Conservation (phyloP, 805 yeast genomes). For the Teunomyces barrocoloradensis region DNA sequence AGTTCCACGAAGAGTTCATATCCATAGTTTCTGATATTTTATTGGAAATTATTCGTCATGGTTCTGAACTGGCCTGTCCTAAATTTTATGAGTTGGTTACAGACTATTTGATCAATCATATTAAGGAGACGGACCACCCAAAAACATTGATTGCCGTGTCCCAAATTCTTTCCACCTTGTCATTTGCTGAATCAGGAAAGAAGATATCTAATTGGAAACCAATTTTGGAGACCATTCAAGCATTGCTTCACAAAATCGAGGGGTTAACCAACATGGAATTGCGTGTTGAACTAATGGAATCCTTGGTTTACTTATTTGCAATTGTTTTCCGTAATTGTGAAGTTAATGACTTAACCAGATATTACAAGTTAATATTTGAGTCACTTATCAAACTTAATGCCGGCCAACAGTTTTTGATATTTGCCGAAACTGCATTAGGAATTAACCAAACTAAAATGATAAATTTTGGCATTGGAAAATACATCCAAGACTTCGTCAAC, state of each 20-base stretch:
- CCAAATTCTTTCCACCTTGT: slow-evolving; percentile 46
- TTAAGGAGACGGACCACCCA: slow-evolving; percentile 6
- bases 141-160: slow-evolving; percentile 17
- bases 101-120: slow-evolving; percentile 15
- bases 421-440: slow-evolving; percentile 46
- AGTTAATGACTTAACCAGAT: slow-evolving; percentile 44
- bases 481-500: slow-evolving; percentile 49
- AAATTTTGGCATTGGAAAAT: slow-evolving; percentile 41
- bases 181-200: slow-evolving; percentile 70
- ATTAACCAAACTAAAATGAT: slow-evolving; percentile 44
- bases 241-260: slow-evolving; percentile 19
- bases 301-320: slow-evolving; percentile 45
- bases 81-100: slow-evolving; percentile 40
- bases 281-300: slow-evolving; percentile 17
- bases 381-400: slow-evolving; percentile 30
- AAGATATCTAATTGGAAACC: slow-evolving; percentile 55
- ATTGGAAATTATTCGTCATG: slow-evolving; percentile 52
- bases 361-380: slow-evolving; percentile 44
- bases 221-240: slow-evolving; percentile 18
- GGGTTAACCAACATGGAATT: slow-evolving; percentile 3
- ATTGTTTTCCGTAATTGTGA: slow-evolving; percentile 57
- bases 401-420: slow-evolving; percentile 41
- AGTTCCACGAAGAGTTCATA: slow-evolving; percentile 8
- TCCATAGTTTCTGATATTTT: slow-evolving; percentile 56
- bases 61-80: slow-evolving; percentile 46